Percentiles rank a stretch among this genome's conserved stretches.
These are phyloP conservation scores for Tylopilus sp. DNA, from an alignment of 768 basidiomycete species.

Conservation along the genomic window DNA sequence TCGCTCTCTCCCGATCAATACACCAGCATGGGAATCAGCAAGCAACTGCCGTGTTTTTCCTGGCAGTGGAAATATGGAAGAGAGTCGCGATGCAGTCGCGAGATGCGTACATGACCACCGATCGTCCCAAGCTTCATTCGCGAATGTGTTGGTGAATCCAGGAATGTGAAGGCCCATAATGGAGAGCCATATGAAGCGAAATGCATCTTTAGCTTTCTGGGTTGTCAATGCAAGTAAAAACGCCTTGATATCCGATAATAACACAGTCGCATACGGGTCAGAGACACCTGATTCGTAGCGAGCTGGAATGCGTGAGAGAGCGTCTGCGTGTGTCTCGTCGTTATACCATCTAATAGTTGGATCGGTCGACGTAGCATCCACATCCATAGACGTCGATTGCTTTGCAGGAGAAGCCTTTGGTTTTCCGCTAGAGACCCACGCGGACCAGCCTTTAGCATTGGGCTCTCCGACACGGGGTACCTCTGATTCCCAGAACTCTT, in stretches of 20 bases:
- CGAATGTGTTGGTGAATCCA: conserved; percentile 49
- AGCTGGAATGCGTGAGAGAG: conserved; percentile 41
- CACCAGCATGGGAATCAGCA: conserved; percentile 63
- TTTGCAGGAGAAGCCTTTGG: conserved; percentile 25
- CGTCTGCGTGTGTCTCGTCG: conserved; percentile 52
- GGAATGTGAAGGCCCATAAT: conserved; percentile 71
- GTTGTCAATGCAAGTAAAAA: conserved; percentile 49
- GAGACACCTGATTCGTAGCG: conserved; percentile 48
- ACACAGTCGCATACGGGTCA: conserved; percentile 71
- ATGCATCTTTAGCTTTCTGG: conserved; percentile 44
- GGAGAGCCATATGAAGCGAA: conserved; percentile 70
- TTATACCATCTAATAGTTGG: conserved; percentile 66
- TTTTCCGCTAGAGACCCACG: conserved; percentile 51
- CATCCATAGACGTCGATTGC: conserved; percentile 13
- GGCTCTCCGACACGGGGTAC: conserved; percentile 69
- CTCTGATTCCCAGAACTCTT: conserved; percentile 86
- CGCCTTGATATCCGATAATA: conserved; percentile 69
- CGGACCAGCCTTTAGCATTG: conserved; percentile 63
- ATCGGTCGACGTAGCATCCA: conserved; percentile 41
- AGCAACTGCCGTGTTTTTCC: conserved; percentile 32
- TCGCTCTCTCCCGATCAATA: conserved; percentile 62
- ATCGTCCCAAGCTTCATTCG: conserved; percentile 55
- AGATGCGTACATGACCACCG: conserved; percentile 59
- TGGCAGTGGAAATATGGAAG: conserved; percentile 49
- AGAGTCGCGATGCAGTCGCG: conserved; percentile 41